Evolutionary conservation across 2,329 filamentous ascomycete genomes (phyloP).

Genomic region (Fusarium sp.): DNA sequence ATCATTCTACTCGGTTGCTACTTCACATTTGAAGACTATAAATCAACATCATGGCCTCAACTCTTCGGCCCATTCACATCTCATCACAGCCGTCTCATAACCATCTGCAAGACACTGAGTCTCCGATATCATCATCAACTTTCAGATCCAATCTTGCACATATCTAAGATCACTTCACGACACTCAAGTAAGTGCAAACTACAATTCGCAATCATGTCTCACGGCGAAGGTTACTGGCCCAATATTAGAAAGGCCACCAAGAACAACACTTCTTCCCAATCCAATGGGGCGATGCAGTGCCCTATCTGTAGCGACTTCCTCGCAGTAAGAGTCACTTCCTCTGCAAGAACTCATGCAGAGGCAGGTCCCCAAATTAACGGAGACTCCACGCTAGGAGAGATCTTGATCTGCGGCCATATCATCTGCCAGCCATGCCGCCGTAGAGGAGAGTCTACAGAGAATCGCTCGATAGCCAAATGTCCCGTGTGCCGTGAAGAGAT

Average conservation of each 20-base stretch:
- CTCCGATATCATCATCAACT: not conserved
- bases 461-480: not conserved
- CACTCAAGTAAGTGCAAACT: slow-evolving; percentile 1
- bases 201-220: slow-evolving; percentile 3
- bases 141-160: not conserved
- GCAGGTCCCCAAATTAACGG: not conserved
- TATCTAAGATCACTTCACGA: not conserved
- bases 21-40: not conserved
- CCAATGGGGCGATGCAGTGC: slow-evolving; percentile 8
- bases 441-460: not conserved
- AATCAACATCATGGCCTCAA: not conserved
- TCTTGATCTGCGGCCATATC: slow-evolving; percentile 45
- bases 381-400: not conserved
- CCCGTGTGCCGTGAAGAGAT: slow-evolving; percentile 29
- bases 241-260: slow-evolving; percentile 13
- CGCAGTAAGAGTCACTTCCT: slow-evolving; percentile 15
- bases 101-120: not conserved
- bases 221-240: slow-evolving; percentile 22
- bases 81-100: not conserved
- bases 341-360: not conserved
- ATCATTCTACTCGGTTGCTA: not conserved
- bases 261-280: not conserved
- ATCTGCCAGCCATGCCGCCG: slow-evolving; percentile 37
- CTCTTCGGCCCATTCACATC: not conserved
- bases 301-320: slow-evolving; percentile 38